Evolutionary conservation across 257 asterid species (phyloP), one percentile per base, ranked within the genome.

Genomic region (Dorcoceras hygrometricum): DNA sequence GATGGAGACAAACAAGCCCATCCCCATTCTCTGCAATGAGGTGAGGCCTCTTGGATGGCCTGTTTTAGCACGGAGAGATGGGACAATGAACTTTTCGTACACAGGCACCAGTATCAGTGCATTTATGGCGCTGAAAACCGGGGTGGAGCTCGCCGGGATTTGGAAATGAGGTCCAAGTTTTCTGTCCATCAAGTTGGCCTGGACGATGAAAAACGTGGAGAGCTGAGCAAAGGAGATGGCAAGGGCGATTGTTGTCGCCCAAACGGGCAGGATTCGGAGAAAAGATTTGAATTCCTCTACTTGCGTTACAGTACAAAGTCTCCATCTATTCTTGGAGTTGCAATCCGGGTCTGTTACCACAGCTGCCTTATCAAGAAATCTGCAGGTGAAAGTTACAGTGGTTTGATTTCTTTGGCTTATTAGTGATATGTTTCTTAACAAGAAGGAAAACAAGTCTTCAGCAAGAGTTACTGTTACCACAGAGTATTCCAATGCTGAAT

Each of bases 21-120:
- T 61, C 0, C 91, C 96, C 76, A 91, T 89, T 6, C 95, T 79
- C 70, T 91, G 94, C 29, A 87, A 50, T 0, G 95, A 90, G 5
- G 94, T 84, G 50, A 87, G 48, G 58, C 95, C 95, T 0, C 89
- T 84, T 0, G 76, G 85, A 29, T 82, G 86, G 4, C 96, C 89
- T 0, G 97, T 90, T 36, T 60, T 74, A 20, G 68, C 14, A n/a
- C 90, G 82, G 59, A 90, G 84, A 34, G 66, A 63, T 0, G 97
- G 97, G 56, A 87, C 87, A 12, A 75, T 24, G 6, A 78, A 24
- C 23, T 71, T 80, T 57, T 90, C 96, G 53, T 90, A 90, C 67
- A 86, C 16, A 5, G 97, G 97, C 65, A 90, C 87, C 3, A 83
- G 67, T 18, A 90, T 39, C 25, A 86, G 68, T 2, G 92, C 95